Percentiles rank a stretch among this genome's conserved stretches.
Conservation (phyloP, 768 basidiomycete genomes). For the Pulveroboletus frians region DNA sequence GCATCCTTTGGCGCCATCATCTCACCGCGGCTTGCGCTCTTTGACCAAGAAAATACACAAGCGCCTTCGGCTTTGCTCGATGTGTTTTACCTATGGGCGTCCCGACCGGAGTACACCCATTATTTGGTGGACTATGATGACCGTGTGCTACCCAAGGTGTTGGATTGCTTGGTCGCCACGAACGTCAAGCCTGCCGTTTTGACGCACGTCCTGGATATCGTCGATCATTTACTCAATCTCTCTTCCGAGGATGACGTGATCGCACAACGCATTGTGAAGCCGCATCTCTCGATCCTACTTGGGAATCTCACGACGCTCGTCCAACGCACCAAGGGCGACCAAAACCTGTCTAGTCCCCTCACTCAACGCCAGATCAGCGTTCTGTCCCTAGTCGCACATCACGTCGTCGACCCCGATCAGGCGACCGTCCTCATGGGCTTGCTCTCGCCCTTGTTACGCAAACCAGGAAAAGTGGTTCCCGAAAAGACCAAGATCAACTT, state of each 20-base stretch:
- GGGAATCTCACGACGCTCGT: slow-evolving; percentile 66
- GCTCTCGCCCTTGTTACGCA: slow-evolving; percentile 75
- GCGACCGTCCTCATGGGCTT: slow-evolving; percentile 67
- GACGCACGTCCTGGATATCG: slow-evolving; percentile 75
- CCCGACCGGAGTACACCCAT: slow-evolving; percentile 46
- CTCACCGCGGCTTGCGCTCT: slow-evolving; percentile 67
- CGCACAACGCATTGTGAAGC: slow-evolving; percentile 54
- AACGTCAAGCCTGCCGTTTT: slow-evolving; percentile 87
- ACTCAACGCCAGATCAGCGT: slow-evolving; percentile 79
- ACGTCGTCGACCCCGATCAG: slow-evolving; percentile 63
- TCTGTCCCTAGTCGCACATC: slow-evolving; percentile 73
- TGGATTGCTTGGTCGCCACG: slow-evolving; percentile 72
- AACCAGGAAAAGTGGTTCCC: slow-evolving; percentile 66
- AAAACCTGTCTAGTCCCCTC: slow-evolving; percentile 53
- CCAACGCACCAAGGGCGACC: slow-evolving; percentile 50
- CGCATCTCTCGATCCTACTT: slow-evolving; percentile 67
- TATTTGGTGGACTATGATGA: slow-evolving; percentile 69
- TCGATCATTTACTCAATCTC: slow-evolving; percentile 61
- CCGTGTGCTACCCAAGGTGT: slow-evolving; percentile 68
- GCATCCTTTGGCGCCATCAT: slow-evolving; percentile 68
- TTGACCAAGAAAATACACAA: slow-evolving; percentile 87
- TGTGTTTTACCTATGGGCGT: slow-evolving; percentile 75
- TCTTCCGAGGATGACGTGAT: slow-evolving; percentile 48
- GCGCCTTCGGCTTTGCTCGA: slow-evolving; percentile 86
- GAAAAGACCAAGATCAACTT: slow-evolving; percentile 86